Evolutionary conservation across 1,284 basidiomycete species (phyloP), one percentile per base, ranked within the genome.

Genomic region (Heterobasidion occidentale): DNA sequence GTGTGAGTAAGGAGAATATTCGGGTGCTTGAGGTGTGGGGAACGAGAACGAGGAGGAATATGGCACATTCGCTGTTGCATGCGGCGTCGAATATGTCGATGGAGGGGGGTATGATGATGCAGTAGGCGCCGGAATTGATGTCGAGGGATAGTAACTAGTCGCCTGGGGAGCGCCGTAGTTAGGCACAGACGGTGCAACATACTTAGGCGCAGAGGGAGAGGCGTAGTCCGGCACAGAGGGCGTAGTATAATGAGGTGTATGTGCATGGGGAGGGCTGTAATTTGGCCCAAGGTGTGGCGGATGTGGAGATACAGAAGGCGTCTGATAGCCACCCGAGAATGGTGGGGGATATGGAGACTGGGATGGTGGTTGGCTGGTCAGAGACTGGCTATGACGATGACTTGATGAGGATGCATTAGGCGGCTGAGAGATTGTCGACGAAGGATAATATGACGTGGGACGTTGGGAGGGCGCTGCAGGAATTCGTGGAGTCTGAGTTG

Each of bases 31-130:
- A 6, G 53, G 60, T 51, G 47, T 27, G 20, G 45, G 61, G 54
- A 63, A 57, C 57, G 57, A 51, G 48, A 63, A 55, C 46, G 46
- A 19, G 44, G 46, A 19, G 44, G 42, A n/a, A 42, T 53, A 53
- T n/a, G 46, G 42, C 34, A 50, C 48, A 11, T n/a, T 15, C 19
- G 35, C 33, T 14, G 49, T 5, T 9, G 4, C 33, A 27, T 14
- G 9, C 27, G 19, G 38, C 7, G 46, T 50, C 4, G 17, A 12
- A 33, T 48, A n/a, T 44, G 17, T 58, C 44, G n/a, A 14, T 34
- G 53, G 44, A 9, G 45, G 3, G 6, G 52, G 3, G 51, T 58
- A 54, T 19, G 52, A 42, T 8, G 20, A 38, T 7, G 20, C 8
- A 34, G 44, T 7, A 15, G 47, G 46, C 27, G 20, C 44, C 20